These are phyloP conservation scores for Bacidia rubella DNA, from an alignment of 495 filamentous ascomycete genomes.

Conservation along the genomic window DNA sequence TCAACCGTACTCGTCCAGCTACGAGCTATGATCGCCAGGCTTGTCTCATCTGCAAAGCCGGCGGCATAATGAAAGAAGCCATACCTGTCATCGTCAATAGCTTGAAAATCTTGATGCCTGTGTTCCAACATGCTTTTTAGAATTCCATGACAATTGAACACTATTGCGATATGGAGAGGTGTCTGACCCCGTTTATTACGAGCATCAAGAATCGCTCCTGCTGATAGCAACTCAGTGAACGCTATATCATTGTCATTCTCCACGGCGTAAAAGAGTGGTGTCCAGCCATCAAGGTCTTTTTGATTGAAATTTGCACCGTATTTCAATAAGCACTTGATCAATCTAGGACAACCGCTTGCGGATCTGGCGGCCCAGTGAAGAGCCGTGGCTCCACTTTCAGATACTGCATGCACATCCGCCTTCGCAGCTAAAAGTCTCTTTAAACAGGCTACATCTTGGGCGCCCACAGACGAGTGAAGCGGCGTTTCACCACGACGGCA, in stretches of 20 bases:
- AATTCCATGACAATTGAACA: neutral
- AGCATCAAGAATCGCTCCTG: neutral
- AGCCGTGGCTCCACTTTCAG: neutral
- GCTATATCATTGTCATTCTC: neutral
- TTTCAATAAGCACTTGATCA: neutral
- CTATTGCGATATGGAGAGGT: neutral
- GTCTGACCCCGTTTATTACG: neutral
- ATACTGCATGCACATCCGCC: neutral
- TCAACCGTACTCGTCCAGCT: too few species aligned
- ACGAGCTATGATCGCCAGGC: too few species aligned
- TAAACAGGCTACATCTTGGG: neutral
- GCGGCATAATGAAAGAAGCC: neutral
- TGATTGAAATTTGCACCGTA: neutral
- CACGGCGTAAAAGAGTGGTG: neutral
- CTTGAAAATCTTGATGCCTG: neutral
- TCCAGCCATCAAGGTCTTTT: neutral
- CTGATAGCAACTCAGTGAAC: neutral
- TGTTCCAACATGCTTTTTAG: neutral
- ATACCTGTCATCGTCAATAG: too few species aligned
- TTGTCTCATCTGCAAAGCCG: neutral
- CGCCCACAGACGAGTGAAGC: neutral
- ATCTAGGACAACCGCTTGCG: too few species aligned
- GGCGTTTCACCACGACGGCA: neutral
- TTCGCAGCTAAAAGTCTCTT: conserved; percentile 3
- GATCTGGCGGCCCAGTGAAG: neutral